These are phyloP conservation scores for Acanthamoeba quina DNA, from an alignment of 208 protist species.

Conservation along the genomic window DNA sequence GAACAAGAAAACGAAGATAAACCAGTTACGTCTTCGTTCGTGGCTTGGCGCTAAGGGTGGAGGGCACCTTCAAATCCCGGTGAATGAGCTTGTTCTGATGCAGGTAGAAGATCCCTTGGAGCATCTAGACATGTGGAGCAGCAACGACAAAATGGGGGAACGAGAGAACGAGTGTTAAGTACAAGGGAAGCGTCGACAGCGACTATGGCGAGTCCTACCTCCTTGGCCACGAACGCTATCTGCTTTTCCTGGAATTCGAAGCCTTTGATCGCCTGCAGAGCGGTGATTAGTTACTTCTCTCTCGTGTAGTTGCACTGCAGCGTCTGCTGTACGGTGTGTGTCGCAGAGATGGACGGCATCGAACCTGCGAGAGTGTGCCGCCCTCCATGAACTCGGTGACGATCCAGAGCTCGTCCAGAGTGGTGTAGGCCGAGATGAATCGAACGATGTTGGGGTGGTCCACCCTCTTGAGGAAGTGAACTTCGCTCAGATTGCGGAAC, in stretches of 20 bases:
- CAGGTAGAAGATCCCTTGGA: constrained; percentile 75
- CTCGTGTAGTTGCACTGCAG: neutral
- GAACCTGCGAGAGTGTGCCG: constrained; percentile 62
- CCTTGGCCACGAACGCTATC: constrained; percentile 72
- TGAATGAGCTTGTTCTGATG: constrained; percentile 78
- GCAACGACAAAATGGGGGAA: neutral
- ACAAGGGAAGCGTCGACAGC: neutral
- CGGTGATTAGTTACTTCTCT: neutral
- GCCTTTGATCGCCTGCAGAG: constrained; percentile 34
- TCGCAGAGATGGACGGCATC: neutral
- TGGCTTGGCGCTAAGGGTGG: neutral
- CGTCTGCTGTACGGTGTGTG: neutral
- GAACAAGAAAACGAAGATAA: neutral
- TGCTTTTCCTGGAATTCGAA: constrained; percentile 75
- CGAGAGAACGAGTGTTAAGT: neutral
- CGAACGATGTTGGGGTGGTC: constrained; percentile 72
- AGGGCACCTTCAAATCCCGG: constrained; percentile 77
- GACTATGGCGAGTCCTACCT: neutral
- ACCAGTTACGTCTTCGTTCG: neutral
- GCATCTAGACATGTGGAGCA: constrained; percentile 29
- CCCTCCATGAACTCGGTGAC: constrained; percentile 75
- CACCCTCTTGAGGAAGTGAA: constrained; percentile 57
- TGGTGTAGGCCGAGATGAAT: constrained; percentile 49
- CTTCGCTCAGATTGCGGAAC: constrained; percentile 72
- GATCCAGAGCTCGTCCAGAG: constrained; percentile 64